These are phyloP conservation scores for Kodamaea derodonti DNA, from an alignment of 1,139 yeast genomes.

Conservation along the genomic window DNA sequence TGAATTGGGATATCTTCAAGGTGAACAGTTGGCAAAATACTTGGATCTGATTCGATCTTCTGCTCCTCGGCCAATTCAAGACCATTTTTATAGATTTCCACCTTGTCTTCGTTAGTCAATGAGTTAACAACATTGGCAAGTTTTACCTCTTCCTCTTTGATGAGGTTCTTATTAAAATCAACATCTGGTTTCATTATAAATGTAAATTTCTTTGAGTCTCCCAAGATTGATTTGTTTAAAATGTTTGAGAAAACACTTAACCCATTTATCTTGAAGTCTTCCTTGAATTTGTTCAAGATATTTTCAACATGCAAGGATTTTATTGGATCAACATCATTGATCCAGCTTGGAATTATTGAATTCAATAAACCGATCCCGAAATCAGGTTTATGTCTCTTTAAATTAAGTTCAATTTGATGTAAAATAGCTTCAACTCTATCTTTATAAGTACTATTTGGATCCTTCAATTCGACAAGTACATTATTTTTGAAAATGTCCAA, in stretches of 20 bases:
- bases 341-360: constrained; percentile 78
- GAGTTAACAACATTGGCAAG: constrained; percentile 40
- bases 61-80: constrained; percentile 58
- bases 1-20: constrained; percentile 66
- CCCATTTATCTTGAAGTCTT: constrained; percentile 54
- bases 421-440: constrained; percentile 77
- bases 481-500: constrained; percentile 32
- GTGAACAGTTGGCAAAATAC: constrained; percentile 74
- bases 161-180: constrained; percentile 45
- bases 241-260: constrained; percentile 54
- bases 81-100: constrained; percentile 60
- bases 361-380: constrained; percentile 81
- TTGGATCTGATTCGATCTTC: constrained; percentile 64
- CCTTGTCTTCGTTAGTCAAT: constrained; percentile 54
- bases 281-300: constrained; percentile 54
- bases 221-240: constrained; percentile 50
- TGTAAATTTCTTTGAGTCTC: constrained; percentile 45
- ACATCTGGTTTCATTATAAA: constrained; percentile 75
- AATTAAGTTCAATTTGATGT: constrained; percentile 80
- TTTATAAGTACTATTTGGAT: constrained; percentile 47
- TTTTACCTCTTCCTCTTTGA: constrained; percentile 53
- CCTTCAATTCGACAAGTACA: constrained; percentile 39
- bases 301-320: constrained; percentile 62
- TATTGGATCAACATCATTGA: constrained; percentile 72
- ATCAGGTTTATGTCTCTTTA: constrained; percentile 84